Evolutionary conservation across 306 rosid species (phyloP).

Genomic region (Urtica urens): DNA sequence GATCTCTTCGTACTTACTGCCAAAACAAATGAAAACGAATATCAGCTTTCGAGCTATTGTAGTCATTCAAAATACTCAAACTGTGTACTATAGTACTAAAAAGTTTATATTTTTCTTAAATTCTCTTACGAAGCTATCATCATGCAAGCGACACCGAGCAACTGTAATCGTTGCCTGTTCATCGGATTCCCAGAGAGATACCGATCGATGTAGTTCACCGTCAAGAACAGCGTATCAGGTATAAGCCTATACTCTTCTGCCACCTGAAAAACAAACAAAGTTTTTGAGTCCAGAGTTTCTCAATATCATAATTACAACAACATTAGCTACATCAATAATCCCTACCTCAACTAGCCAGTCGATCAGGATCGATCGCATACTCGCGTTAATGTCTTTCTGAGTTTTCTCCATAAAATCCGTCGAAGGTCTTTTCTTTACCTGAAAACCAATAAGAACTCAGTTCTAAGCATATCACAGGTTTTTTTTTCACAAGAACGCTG

Average conservation of each 20-base stretch:
- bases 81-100: no score
- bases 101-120: no score
- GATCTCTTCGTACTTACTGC: constrained; percentile 91
- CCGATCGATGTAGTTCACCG: constrained; percentile 82
- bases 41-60: constrained; percentile 9
- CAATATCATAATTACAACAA: no score
- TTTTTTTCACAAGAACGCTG: not conserved
- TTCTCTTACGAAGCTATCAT: constrained; percentile 98
- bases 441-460: constrained; percentile 1
- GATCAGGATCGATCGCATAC: constrained; percentile 80
- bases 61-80: no score
- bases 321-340: constrained; percentile 12
- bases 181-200: constrained; percentile 83
- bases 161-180: constrained; percentile 74
- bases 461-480: not conserved
- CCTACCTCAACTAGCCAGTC: constrained; percentile 98
- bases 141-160: constrained; percentile 96
- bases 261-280: constrained; percentile 39
- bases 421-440: constrained; percentile 89
- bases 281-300: not conserved
- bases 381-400: constrained; percentile 74
- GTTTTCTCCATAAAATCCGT: constrained; percentile 69
- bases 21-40: constrained; percentile 7
- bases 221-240: constrained; percentile 90
- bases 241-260: constrained; percentile 95